Evolutionary conservation across 2,329 filamentous ascomycete species (phyloP).

Genomic region (Neoarthrinium moseri): DNA sequence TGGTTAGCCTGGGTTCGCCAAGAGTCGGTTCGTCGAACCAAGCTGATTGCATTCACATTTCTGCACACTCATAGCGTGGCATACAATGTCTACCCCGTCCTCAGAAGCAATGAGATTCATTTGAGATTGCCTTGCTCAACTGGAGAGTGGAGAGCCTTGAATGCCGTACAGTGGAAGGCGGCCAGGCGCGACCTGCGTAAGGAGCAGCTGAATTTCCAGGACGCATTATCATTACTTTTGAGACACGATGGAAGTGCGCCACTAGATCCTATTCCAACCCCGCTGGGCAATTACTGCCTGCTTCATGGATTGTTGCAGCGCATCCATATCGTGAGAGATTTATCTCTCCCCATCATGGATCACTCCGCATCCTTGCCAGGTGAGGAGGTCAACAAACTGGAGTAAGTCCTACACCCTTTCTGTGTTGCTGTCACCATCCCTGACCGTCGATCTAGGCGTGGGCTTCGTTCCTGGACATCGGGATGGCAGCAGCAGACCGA

Average conservation of each 20-base stretch:
- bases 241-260: slow-evolving; percentile 26
- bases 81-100: slow-evolving; percentile 34
- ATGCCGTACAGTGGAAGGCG: slow-evolving; percentile 25
- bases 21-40: slow-evolving; percentile 32
- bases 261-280: slow-evolving; percentile 33
- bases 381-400: slow-evolving; percentile 35
- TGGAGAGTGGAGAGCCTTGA: slow-evolving; percentile 34
- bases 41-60: slow-evolving; percentile 37
- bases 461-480: slow-evolving; percentile 34
- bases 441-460: slow-evolving; percentile 21
- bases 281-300: slow-evolving; percentile 35
- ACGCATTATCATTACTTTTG: slow-evolving; percentile 31
- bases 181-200: slow-evolving; percentile 25
- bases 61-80: slow-evolving; percentile 37
- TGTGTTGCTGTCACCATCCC: background rate
- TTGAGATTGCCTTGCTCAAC: slow-evolving; percentile 34
- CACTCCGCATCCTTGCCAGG: slow-evolving; percentile 27
- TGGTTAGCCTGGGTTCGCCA: slow-evolving; percentile 31
- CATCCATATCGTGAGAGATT: slow-evolving; percentile 36
- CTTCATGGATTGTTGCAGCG: slow-evolving; percentile 35
- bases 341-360: slow-evolving; percentile 32
- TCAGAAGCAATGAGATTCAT: slow-evolving; percentile 34
- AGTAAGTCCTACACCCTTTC: slow-evolving; percentile 20
- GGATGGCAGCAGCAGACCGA: slow-evolving; percentile 38
- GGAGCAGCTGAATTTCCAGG: slow-evolving; percentile 34